phyloP scores from a whole-genome alignment of 768 basidiomycete genomes.

The Filobasidium floriforme region DNA sequence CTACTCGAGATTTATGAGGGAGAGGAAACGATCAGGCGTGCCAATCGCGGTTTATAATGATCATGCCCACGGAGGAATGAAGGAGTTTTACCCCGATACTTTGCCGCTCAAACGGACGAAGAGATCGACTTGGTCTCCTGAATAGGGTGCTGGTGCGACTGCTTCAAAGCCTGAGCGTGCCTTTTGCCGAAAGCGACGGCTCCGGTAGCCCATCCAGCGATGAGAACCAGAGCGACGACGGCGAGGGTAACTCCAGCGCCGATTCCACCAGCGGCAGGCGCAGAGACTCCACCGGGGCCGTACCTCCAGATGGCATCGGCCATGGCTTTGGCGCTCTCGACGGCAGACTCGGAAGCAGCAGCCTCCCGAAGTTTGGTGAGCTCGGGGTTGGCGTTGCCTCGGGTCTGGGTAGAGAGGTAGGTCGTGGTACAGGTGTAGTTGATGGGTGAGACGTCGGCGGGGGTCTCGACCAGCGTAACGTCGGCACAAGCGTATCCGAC shows the following conservation, averaged over 20 bases:
- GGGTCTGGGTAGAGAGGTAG: slow-evolving; percentile 7
- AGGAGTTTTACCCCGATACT: too few relatives aligned
- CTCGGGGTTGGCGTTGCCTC: not conserved
- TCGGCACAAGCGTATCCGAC: slow-evolving; percentile 4
- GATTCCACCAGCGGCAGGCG: not conserved
- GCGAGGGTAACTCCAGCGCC: slow-evolving; percentile 2
- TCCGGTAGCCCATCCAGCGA: not conserved
- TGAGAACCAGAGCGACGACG: not conserved
- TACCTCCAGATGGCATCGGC: not conserved
- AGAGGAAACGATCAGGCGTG: too few relatives aligned
- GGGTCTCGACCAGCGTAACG: not conserved
- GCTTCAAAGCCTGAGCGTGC: not conserved
- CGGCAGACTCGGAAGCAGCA: not conserved
- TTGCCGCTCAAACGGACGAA: not conserved
- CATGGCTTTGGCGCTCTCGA: not conserved
- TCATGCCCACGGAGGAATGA: too few relatives aligned
- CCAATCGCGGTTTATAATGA: too few relatives aligned
- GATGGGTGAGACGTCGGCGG: not conserved
- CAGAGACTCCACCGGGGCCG: not conserved
- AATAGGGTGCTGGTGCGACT: not conserved
- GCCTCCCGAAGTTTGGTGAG: not conserved
- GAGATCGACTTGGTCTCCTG: slow-evolving; percentile 8
- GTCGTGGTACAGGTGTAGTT: slow-evolving; percentile 5
- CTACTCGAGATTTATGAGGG: too few relatives aligned
- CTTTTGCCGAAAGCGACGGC: slow-evolving; percentile 6